These are phyloP conservation scores for Plasmodium gonderi DNA, from an alignment of 169 alveolate species.

Conservation along the genomic window DNA sequence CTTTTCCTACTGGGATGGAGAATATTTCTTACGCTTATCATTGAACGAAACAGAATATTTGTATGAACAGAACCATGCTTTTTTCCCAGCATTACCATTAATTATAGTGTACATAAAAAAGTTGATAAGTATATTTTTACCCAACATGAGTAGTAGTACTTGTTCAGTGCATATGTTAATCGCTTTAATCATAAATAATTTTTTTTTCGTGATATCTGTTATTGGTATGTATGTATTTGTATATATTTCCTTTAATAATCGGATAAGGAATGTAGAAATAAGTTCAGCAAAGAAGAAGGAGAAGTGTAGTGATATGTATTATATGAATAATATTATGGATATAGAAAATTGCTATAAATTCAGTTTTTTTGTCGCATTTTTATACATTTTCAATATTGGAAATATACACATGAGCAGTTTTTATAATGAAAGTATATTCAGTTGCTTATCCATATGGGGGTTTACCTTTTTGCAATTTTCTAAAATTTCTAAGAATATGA, in stretches of 20 bases:
- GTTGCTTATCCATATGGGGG: conserved; percentile 75
- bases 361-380: conserved; percentile 19
- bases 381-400: conserved; percentile 29
- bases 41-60: conserved; percentile 77
- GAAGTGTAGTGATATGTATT: background rate
- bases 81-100: conserved; percentile 83
- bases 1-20: conserved; percentile 80
- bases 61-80: conserved; percentile 82
- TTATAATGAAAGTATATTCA: conserved; percentile 70
- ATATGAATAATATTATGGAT: background rate
- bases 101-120: conserved; percentile 28
- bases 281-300: background rate
- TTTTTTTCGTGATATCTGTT: conserved; percentile 18
- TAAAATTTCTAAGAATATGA: background rate
- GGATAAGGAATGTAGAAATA: background rate
- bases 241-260: background rate
- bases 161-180: conserved; percentile 24
- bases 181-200: conserved; percentile 13
- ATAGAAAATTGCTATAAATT: conserved; percentile 10
- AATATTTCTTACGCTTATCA: conserved; percentile 78
- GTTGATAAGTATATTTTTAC: background rate
- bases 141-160: background rate
- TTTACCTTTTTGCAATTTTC: conserved; percentile 67
- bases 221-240: conserved; percentile 53
- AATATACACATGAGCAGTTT: conserved; percentile 52